Evolutionary conservation across 148 eudicot species (phyloP), one percentile per base, ranked within the genome.

Genomic region (Agrostemma githago): DNA sequence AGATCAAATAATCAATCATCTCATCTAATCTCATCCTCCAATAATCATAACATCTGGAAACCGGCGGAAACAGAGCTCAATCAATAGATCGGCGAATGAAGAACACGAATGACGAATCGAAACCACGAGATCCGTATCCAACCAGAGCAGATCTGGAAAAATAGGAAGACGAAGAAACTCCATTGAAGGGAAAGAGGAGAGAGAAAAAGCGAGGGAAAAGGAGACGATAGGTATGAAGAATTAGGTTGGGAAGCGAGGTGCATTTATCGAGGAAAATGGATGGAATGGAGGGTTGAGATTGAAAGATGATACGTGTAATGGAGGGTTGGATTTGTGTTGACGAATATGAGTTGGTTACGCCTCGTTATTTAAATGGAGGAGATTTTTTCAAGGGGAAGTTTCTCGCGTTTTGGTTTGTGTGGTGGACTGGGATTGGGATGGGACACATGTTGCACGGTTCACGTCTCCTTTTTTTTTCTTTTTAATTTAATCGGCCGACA

Each of bases 271-370:
- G 6, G 38, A 19, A 1, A 2, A 46, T 1, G 42, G 72, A 7
- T 0, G 38, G 14, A 53, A 57, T 8, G 12, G 12, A 66, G 76
- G 83, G 79, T 11, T 59, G 26, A 20, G 83, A 80, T 80, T 66
- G 21, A 15, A 48, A 3, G 9, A 2, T 4, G 5, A 79, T 26
- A 46, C 48, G 15, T 21, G 19, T 39, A 44, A 59, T 76, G 54
- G 73, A 80, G 79, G 83, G 79, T 53, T 72, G 16, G 79, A 75
- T 75, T 39, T 3, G 2, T 48, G 17, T 61, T 0, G 41, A 59
- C 15, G 68, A 11, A 37, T 11, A 44, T 66, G 51, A 72, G 76
- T 76, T 69, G 79, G 83, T 72, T 68, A 51, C 20, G 68, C 61
- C 9, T 65, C 37, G 44, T 70, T n/a, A 19, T 65, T 74, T 74